Base-by-base conservation (phyloP, 208 protist genomes). In the Crithidia acanthocephali region DNA sequence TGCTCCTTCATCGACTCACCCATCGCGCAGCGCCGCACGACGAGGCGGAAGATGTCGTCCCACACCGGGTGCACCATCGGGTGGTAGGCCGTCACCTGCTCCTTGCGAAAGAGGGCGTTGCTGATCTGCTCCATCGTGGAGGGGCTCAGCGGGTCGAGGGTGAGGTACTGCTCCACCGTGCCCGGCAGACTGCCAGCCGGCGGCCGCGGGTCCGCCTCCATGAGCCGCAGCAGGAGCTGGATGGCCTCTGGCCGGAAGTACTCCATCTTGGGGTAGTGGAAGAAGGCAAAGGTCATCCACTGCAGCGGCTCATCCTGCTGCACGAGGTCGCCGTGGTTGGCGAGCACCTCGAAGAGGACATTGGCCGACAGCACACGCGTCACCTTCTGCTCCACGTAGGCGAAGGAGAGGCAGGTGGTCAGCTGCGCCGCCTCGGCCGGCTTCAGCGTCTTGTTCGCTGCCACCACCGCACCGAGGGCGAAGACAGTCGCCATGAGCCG, bases 11-110 rank as follows among this genome's bases (percentile, higher is more conserved):
- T 75, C 7, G 92, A 94, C 83, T 96, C 89, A 25, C 92, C 92
- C 30, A 64, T 74, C 7, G 84, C 86, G 55, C 86, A 90, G 47
- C 92, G 88, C 13, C 66, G 74, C 25, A 78, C 32, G n/a, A 96
- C 72, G 32, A 94, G 80, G 28, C 88, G 53, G 58, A 96, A 88
- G 64, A 93, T 80, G 67, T 95, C 86, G n/a, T 86, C 67, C 90
- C 92, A 96, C 27, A 96, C 86, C 3, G 92, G 92, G 78, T 96
- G 92, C 25, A 94, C 83, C 92, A 94, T 94, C 27, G 92, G 92
- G 70, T 96, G 85, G 28, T 86, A 72, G 23, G 80, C 70, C 1
- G 86, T 95, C 22, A 94, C 89, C 77, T 95, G 92, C 68, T 96
- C 92, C 63, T 88, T 90, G 35, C 92, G 88, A 67, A 96, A 96